These are phyloP conservation scores for Alternaria conjuncta DNA, from an alignment of 2,329 filamentous ascomycete genomes.

Conservation along the genomic window DNA sequence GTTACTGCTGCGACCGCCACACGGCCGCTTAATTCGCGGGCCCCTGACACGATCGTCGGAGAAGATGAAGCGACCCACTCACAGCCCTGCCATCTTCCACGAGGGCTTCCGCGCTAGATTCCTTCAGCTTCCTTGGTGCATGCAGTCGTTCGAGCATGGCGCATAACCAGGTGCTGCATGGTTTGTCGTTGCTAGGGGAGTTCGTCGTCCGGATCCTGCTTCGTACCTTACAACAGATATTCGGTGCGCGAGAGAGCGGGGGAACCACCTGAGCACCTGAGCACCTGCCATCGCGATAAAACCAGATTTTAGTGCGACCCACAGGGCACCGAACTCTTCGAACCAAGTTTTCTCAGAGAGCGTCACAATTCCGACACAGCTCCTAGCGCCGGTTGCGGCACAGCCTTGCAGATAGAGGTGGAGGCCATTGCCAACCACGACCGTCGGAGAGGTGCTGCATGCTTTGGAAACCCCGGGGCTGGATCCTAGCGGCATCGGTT, in stretches of 20 bases:
- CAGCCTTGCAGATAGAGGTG: slow-evolving; percentile 16
- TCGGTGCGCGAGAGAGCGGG: background rate
- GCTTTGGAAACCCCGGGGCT: slow-evolving; percentile 5
- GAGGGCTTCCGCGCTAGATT: slow-evolving; percentile 12
- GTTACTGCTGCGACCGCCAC: slow-evolving; percentile 16
- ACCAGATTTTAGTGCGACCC: slow-evolving; percentile 8
- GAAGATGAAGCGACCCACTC: slow-evolving; percentile 17
- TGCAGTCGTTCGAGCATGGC: slow-evolving; percentile 5
- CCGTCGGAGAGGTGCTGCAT: background rate
- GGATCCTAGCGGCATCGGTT: slow-evolving; percentile 4
- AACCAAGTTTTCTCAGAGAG: background rate
- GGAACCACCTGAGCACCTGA: background rate
- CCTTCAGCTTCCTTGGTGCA: background rate
- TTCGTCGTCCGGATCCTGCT: background rate
- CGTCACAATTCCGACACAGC: slow-evolving; percentile 12
- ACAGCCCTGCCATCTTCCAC: slow-evolving; percentile 12
- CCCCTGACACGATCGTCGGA: slow-evolving; percentile 17
- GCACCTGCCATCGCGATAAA: background rate
- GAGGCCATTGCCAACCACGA: slow-evolving; percentile 5
- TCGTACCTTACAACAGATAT: background rate
- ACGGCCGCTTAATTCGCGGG: slow-evolving; percentile 11
- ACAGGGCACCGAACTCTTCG: background rate
- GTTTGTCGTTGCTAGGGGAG: slow-evolving; percentile 3
- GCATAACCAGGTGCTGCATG: slow-evolving; percentile 7
- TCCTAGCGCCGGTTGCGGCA: slow-evolving; percentile 31